Conservation (phyloP, 768 basidiomycete species). For the Phylloporus rhodoxanthus region DNA sequence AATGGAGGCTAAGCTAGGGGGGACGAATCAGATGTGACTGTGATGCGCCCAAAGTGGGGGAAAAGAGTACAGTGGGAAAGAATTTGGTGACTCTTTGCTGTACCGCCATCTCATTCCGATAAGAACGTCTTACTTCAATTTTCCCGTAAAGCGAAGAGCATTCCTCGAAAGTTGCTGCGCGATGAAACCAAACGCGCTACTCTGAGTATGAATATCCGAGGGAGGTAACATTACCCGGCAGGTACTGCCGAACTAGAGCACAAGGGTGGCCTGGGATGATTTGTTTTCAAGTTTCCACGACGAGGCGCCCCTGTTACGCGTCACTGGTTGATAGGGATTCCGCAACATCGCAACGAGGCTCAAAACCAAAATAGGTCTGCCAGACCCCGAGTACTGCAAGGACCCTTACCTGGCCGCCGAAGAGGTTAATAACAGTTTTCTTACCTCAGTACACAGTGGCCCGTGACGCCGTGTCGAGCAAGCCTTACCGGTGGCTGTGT, state of each 20-base stretch:
- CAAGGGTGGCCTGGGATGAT: slow-evolving; percentile 16
- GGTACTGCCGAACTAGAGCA: slow-evolving; percentile 3
- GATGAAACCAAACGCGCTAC: neutral
- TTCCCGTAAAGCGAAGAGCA: slow-evolving; percentile 1
- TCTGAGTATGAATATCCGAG: slow-evolving; percentile 17
- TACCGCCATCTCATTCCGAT: slow-evolving; percentile 1
- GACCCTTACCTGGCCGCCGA: slow-evolving; percentile 4
- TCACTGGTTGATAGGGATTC: slow-evolving; percentile 2
- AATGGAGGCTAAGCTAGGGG: slow-evolving; percentile 13
- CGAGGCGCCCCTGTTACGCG: slow-evolving; percentile 21
- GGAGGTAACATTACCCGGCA: slow-evolving; percentile 5
- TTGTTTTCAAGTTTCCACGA: slow-evolving; percentile 24
- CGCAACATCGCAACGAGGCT: slow-evolving; percentile 26
- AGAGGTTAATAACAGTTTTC: neutral
- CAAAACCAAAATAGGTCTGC: slow-evolving; percentile 10
- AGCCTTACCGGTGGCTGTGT: slow-evolving; percentile 19
- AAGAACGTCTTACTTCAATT: slow-evolving; percentile 1
- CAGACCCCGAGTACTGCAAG: slow-evolving; percentile 18
- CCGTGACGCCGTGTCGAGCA: neutral
- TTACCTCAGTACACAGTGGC: neutral
- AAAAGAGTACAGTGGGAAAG: neutral
- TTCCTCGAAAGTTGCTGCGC: neutral
- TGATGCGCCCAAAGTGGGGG: slow-evolving; percentile 19
- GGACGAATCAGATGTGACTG: slow-evolving; percentile 1
- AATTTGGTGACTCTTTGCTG: neutral